Evolutionary conservation across 345 rosid species (phyloP), one percentile per base, ranked within the genome.

Genomic region (Acer saccharum): DNA sequence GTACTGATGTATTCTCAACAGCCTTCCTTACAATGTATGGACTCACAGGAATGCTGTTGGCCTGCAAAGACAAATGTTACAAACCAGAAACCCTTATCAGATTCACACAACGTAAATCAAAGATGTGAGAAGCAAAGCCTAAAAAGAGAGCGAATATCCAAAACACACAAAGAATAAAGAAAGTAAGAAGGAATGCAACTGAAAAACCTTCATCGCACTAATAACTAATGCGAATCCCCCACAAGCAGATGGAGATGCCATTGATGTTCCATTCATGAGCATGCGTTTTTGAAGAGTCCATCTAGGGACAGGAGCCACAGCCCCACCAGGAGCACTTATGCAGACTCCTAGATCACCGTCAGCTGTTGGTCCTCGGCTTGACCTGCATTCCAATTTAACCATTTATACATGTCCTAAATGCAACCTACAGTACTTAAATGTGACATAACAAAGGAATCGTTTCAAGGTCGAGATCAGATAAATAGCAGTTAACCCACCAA

Each of bases 211-310:
- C 98, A 97, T 90, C 70, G 95, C 98, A 80, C 99, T 94, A 81
- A 97, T 73, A 77, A 97, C 89, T 82, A 94, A 86, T 52, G 98
- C 98, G 79, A 93, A 84, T 78, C 97, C 98, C 62, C 99, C 99
- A 88, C 99, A 97, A 69, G 99, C 98, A 81, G 98, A 97, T 71
- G 98, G 99, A 89, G 98, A 97, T 77, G 98, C 86, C 99, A 97
- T 97, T 76, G 99, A 97, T 73, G 99, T 97, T 77, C 99, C 99
- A 87, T 94, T 97, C 99, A 93, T 94, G 74, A 97, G 95, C 98
- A 92, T 94, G 72, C 98, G 97, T 68, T 89, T 87, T 84, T 97
- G 99, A 82, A 94, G 98, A 68, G 98, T 94, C 99, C 99, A 94
- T 78, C 93, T 92, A 80, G 99, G 97, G 44, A 97, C 99, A 68